A percentile compares a stretch with the other conserved stretches of the same genome.
Conservation (phyloP, 805 yeast species). For the Lachancea sp. region DNA sequence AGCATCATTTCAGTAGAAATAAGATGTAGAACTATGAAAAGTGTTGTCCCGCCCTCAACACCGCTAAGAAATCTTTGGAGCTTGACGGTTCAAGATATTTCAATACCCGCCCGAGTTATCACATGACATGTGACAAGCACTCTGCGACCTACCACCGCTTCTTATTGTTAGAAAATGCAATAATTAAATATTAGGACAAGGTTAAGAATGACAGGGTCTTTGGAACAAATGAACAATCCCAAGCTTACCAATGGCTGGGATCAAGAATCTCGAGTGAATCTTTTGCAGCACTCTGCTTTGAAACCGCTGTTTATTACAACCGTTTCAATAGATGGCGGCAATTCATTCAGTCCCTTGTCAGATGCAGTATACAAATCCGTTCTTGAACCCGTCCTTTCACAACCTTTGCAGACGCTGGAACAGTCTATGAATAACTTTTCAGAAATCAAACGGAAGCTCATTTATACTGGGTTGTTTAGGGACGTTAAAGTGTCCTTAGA, state of each 20-base stretch:
- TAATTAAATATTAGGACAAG: too few species aligned
- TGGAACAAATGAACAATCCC: neutral
- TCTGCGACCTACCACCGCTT: too few species aligned
- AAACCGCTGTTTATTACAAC: slow-evolving; percentile 22
- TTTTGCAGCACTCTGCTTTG: slow-evolving; percentile 10
- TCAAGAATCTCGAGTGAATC: neutral
- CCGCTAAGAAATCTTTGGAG: too few species aligned
- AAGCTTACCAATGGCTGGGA: neutral
- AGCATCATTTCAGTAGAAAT: too few species aligned
- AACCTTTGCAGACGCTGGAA: slow-evolving; percentile 39
- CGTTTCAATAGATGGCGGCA: slow-evolving; percentile 19
- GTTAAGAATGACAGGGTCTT: neutral
- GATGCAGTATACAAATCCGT: slow-evolving; percentile 42
- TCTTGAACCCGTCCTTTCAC: slow-evolving; percentile 39
- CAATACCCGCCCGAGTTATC: too few species aligned
- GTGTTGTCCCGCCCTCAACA: too few species aligned
- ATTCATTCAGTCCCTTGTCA: slow-evolving; percentile 30
- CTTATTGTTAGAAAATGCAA: too few species aligned
- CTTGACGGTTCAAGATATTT: too few species aligned
- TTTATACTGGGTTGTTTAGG: slow-evolving; percentile 42
- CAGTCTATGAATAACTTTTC: slow-evolving; percentile 33
- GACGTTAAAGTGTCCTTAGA: slow-evolving; percentile 38
- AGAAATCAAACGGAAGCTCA: slow-evolving; percentile 33
- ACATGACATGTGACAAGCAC: too few species aligned
- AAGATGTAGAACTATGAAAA: too few species aligned